A percentile compares a stretch with the other conserved stretches of the same genome.
Evolutionary conservation across 495 filamentous ascomycete species (phyloP).

Genomic region (Annulohypoxylon bovei): DNA sequence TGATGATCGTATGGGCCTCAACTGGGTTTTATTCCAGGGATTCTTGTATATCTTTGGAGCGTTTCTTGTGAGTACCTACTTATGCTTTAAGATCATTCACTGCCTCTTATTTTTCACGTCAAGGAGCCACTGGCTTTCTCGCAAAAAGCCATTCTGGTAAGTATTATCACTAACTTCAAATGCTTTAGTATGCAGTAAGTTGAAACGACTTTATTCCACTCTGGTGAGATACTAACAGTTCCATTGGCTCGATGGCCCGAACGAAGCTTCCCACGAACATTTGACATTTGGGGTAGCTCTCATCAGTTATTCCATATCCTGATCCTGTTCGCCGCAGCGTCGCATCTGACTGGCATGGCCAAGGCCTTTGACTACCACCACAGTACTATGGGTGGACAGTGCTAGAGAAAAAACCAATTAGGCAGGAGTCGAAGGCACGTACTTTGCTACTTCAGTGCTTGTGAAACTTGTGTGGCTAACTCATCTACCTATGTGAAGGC

Average conservation of each 20-base stretch:
- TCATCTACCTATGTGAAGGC: not conserved
- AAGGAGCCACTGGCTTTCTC: too few species aligned
- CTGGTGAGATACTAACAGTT: constrained; percentile 25
- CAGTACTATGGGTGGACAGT: constrained; percentile 49
- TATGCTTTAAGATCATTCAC: not conserved
- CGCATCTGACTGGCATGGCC: constrained; percentile 71
- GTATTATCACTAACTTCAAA: constrained; percentile 3
- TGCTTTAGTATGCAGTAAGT: constrained; percentile 38
- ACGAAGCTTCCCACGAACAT: constrained; percentile 67
- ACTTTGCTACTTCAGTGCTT: not conserved
- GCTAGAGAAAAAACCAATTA: constrained; percentile 19
- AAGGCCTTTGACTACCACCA: constrained; percentile 62
- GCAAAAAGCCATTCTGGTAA: not conserved
- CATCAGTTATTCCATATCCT: constrained; percentile 85
- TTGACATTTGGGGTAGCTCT: constrained; percentile 81
- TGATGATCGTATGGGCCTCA: constrained; percentile 78
- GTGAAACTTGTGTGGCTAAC: not conserved
- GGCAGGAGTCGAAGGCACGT: not conserved
- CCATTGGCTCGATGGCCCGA: constrained; percentile 67
- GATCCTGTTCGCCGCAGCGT: constrained; percentile 71
- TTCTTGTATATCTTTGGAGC: constrained; percentile 88
- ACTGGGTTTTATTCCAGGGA: constrained; percentile 81
- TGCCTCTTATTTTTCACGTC: too few species aligned
- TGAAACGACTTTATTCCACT: constrained; percentile 9
- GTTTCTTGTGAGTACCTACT: constrained; percentile 57